Evolutionary conservation across 192 early-diverging fungal genomes (phyloP).

Genomic region (Coemansia erecta): DNA sequence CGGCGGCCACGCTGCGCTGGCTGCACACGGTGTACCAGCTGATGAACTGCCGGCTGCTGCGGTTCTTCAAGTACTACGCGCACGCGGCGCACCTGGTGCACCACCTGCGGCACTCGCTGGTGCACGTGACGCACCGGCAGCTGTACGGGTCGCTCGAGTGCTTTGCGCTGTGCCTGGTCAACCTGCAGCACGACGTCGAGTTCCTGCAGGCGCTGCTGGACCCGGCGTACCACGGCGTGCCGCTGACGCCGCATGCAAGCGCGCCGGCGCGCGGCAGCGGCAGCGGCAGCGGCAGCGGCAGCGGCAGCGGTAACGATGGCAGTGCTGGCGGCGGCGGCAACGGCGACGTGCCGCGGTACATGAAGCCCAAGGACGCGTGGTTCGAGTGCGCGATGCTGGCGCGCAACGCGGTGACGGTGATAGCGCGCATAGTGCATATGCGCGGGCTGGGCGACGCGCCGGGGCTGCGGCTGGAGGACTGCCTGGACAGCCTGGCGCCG

Average conservation of each 20-base stretch:
- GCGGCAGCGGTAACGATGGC: no score
- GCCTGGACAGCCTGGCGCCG: conserved; percentile 40
- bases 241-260: conserved; percentile 44
- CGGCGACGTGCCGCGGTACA: conserved; percentile 12
- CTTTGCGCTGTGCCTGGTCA: conserved; percentile 63
- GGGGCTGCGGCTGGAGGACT: conserved; percentile 38
- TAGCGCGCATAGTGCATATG: conserved; percentile 45
- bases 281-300: no score
- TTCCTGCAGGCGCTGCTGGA: conserved; percentile 51
- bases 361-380: conserved; percentile 47
- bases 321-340: no score
- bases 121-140: conserved; percentile 63
- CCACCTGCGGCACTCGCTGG: conserved; percentile 66
- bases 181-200: conserved; percentile 49
- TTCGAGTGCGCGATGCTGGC: conserved; percentile 53
- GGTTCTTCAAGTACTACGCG: conserved; percentile 71
- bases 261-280: conserved; percentile 12
- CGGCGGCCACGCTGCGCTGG: conserved; percentile 59
- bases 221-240: conserved; percentile 49
- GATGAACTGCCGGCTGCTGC: conserved; percentile 70
- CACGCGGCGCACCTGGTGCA: conserved; percentile 64
- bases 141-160: conserved; percentile 67
- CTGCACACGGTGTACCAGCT: conserved; percentile 71
- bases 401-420: conserved; percentile 52
- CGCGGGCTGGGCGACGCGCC: conserved; percentile 47